Conservation (phyloP, 148 eudicot genomes). For the Rhododendron ovatum region DNA sequence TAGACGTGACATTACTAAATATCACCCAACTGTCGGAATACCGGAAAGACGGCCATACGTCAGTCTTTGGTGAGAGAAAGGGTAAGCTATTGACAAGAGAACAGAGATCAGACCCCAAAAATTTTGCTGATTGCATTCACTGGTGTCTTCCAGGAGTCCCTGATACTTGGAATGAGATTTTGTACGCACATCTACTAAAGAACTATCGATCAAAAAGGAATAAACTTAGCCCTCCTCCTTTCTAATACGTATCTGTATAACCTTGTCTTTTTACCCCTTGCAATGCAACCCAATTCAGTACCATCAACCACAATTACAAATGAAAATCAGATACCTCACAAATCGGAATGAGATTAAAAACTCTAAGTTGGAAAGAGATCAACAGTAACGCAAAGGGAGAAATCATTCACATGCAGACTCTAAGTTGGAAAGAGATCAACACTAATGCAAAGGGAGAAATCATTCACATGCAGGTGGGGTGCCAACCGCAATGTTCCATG, state of each 20-base stretch:
- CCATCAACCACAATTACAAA: neutral
- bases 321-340: neutral
- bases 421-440: neutral
- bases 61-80: conserved; percentile 67
- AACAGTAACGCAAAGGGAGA: too few relatives aligned
- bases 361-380: neutral
- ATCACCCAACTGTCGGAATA: conserved; percentile 79
- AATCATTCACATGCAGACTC: too few relatives aligned
- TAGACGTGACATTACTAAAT: conserved; percentile 58
- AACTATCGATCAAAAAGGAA: conserved; percentile 23
- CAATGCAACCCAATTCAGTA: neutral
- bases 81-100: conserved; percentile 76
- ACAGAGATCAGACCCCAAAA: conserved; percentile 69
- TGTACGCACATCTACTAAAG: conserved; percentile 67
- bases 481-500: neutral
- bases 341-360: neutral
- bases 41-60: conserved; percentile 86
- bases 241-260: neutral
- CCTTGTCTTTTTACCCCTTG: neutral
- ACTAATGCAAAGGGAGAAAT: neutral
- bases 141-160: conserved; percentile 99
- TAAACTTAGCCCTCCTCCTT: conserved; percentile 1
- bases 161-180: conserved; percentile 87
- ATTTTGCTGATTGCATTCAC: conserved; percentile 84
- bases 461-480: neutral